Evolutionary conservation across 2,329 filamentous ascomycete species (phyloP).

Genomic region (Pseudogymnoascus sp.): DNA sequence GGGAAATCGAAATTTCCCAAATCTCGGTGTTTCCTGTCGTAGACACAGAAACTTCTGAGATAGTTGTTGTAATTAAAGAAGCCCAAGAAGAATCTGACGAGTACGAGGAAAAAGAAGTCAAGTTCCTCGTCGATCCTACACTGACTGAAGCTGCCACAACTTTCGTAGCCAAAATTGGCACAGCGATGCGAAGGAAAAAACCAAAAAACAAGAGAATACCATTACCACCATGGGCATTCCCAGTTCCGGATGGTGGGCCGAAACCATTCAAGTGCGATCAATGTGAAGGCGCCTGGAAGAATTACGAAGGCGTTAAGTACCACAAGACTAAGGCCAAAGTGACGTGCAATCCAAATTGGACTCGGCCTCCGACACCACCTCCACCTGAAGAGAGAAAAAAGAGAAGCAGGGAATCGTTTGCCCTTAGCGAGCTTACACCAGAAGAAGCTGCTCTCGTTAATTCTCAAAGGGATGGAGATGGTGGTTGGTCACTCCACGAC

Average conservation of each 20-base stretch:
- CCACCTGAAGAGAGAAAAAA: slow-evolving; percentile 9
- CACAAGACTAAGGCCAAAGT: slow-evolving; percentile 24
- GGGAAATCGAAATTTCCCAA: background rate
- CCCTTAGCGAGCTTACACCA: background rate
- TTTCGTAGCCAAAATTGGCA: slow-evolving; percentile 23
- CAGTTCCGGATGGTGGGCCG: slow-evolving; percentile 11
- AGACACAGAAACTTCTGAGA: background rate
- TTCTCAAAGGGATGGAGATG: background rate
- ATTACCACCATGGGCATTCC: slow-evolving; percentile 1
- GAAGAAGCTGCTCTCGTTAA: slow-evolving; percentile 6
- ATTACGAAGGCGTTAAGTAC: slow-evolving; percentile 27
- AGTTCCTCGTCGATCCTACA: slow-evolving; percentile 20
- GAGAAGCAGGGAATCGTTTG: slow-evolving; percentile 2
- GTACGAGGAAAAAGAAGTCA: slow-evolving; percentile 14
- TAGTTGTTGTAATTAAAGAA: background rate
- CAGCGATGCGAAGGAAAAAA: slow-evolving; percentile 13
- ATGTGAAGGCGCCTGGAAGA: slow-evolving; percentile 25
- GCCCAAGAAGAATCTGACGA: background rate
- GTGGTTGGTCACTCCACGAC: slow-evolving; percentile 20
- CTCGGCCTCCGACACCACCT: slow-evolving; percentile 11
- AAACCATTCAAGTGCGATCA: slow-evolving; percentile 25
- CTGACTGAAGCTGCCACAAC: slow-evolving; percentile 16
- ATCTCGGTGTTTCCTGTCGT: background rate
- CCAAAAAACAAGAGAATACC: slow-evolving; percentile 12
- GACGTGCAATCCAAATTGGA: slow-evolving; percentile 26